Conservation (phyloP, 768 basidiomycete genomes). For the Boletus tylopilopsis region DNA sequence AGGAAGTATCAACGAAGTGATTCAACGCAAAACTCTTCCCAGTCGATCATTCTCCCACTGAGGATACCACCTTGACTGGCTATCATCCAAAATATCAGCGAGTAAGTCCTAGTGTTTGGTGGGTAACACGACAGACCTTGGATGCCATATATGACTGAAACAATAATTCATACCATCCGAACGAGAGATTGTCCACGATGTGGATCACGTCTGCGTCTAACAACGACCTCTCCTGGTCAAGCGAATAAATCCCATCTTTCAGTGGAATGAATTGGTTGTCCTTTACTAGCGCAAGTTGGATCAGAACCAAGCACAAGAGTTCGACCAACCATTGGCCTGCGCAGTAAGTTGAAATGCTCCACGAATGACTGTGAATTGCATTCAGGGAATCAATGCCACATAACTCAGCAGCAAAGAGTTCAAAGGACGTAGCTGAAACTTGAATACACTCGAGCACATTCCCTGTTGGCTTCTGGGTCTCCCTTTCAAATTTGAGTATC, state of each 20-base stretch:
- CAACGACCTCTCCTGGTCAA: no score
- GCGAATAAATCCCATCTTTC: conserved; percentile 51
- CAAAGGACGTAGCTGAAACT: conserved; percentile 30
- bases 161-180: conserved; percentile 26
- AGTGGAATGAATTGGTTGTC: conserved; percentile 60
- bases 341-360: conserved; percentile 37
- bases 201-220: no score
- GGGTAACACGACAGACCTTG: conserved; percentile 36
- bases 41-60: conserved; percentile 65
- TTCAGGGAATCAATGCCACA: not conserved
- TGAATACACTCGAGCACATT: conserved; percentile 37
- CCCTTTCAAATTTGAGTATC: conserved; percentile 43
- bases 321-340: conserved; percentile 61
- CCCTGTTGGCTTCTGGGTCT: conserved; percentile 49
- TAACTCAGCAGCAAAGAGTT: conserved; percentile 20
- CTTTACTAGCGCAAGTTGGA: conserved; percentile 55
- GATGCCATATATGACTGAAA: conserved; percentile 58
- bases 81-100: conserved; percentile 14
- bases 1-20: conserved; percentile 58
- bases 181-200: no score
- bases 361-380: not conserved
- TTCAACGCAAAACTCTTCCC: conserved; percentile 58
- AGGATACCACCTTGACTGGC: conserved; percentile 62
- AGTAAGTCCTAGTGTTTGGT: not conserved
- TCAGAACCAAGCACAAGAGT: conserved; percentile 59